Base-by-base conservation (phyloP, 2,329 filamentous ascomycete genomes). In the Karstenula rhodostoma region DNA sequence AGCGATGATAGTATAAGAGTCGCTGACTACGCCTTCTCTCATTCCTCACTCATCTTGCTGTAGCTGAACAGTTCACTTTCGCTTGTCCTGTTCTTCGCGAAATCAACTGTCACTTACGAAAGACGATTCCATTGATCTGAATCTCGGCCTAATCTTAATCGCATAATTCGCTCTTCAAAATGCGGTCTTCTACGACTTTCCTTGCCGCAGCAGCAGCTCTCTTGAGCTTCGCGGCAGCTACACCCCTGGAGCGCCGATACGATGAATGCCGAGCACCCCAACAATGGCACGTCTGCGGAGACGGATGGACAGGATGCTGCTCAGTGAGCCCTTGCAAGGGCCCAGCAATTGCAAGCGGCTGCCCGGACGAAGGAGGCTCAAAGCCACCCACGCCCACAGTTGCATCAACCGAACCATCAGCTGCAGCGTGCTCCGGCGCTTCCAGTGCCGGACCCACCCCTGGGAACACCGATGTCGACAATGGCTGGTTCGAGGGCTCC, bases 241-340 rank as follows among this genome's bases (percentile, higher is more conserved):
- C 54, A 29, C 54, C 46, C 22, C 22, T 57, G 15, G 46, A 49
- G 32, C 32, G 32, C 12, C 54, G 54, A 17, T 56, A 56, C 19
- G 2, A 56, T 10, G 33, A 49, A 17, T 57, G 33, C 22, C 22
- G 19, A 15, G 44, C 54, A 57, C 54, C 46, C 32, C 19, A 57
- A 43, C 23, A 48, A 15, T 50, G 33, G 44, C 54, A 57, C 33
- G 19, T 43, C 19, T 57, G 46, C 15, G 43, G 54, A 37, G 54
- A 57, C 23, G 44, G 54, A n/a, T 57, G 44, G 46, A 4, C 44
- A 50, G 54, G 44, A 7, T 57, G 54, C 54, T 57, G 54, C 46
- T 40, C 54, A 19, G 46, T 50, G 15, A 49, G 22, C 33, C 54
- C 54, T 42, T 57, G 54, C 46, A 49, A 57, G 19, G 54, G 53